Evolutionary conservation across 2,329 filamentous ascomycete genomes (phyloP).

Genomic region (Nemania sp.): DNA sequence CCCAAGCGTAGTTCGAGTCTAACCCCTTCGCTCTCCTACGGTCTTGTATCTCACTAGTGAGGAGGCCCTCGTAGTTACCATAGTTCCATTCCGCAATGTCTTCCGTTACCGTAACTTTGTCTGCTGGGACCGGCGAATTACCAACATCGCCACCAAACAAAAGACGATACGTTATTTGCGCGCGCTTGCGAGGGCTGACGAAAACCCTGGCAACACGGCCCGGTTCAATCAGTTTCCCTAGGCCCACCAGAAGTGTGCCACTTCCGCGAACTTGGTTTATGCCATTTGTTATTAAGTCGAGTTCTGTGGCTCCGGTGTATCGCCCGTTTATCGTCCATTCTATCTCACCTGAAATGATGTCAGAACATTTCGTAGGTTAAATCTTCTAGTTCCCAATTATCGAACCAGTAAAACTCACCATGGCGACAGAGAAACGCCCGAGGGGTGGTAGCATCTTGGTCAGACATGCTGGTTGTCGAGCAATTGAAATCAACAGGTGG

Average conservation of each 20-base stretch:
- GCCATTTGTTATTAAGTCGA: slow-evolving; percentile 55
- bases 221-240: slow-evolving; percentile 62
- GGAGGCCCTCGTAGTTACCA: slow-evolving; percentile 59
- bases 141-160: slow-evolving; percentile 53
- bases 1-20: slow-evolving; percentile 59
- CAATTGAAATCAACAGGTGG: background rate
- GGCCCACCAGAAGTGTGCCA: slow-evolving; percentile 57
- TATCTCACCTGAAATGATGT: slow-evolving; percentile 55
- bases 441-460: background rate
- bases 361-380: background rate
- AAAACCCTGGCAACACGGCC: slow-evolving; percentile 57
- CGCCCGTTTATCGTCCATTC: slow-evolving; percentile 61
- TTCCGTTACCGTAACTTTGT: slow-evolving; percentile 54
- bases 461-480: background rate
- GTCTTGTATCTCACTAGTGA: slow-evolving; percentile 56
- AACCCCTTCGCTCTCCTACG: slow-evolving; percentile 55
- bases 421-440: background rate
- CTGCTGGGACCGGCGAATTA: slow-evolving; percentile 23
- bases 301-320: slow-evolving; percentile 58
- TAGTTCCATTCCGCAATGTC: slow-evolving; percentile 65
- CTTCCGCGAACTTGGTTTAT: slow-evolving; percentile 58
- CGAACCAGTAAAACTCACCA: background rate
- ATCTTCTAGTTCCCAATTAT: background rate
- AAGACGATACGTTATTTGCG: slow-evolving; percentile 62
- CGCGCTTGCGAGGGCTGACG: slow-evolving; percentile 60